Conservation (phyloP, 345 rosid genomes). For the Brassica carinata region DNA sequence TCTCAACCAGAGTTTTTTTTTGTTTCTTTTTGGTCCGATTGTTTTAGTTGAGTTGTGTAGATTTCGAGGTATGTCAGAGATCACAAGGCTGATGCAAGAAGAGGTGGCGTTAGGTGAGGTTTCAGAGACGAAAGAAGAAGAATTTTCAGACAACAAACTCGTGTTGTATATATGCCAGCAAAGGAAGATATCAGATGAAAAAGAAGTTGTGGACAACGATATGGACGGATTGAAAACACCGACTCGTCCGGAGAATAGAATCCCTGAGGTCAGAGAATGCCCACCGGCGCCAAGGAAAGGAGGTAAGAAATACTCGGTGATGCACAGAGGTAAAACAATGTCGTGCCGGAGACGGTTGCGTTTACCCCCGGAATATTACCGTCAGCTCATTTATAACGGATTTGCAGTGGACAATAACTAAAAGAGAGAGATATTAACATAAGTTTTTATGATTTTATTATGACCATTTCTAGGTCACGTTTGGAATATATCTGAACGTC, state of each 20-base stretch:
- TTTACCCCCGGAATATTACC: conserved; percentile 19
- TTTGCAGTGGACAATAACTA: conserved; percentile 30
- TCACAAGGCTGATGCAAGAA: conserved; percentile 7
- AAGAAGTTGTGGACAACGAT: conserved; percentile 2
- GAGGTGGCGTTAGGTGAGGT: conserved; percentile 8
- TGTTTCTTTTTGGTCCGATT: not conserved
- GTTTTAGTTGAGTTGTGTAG: conserved; percentile 6
- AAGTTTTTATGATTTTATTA: conserved; percentile 4
- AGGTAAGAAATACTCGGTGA: not conserved
- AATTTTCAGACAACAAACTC: conserved; percentile 10
- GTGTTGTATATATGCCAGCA: conserved; percentile 13
- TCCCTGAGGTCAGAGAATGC: conserved; percentile 32
- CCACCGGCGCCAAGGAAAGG: conserved; percentile 36
- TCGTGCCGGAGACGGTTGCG: conserved; percentile 33
- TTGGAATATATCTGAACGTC: conserved; percentile 40
- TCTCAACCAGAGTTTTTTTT: conserved; percentile 1
- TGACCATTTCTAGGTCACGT: conserved; percentile 30
- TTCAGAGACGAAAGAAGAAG: conserved; percentile 8
- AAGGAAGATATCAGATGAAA: conserved; percentile 33
- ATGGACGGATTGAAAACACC: conserved; percentile 40
- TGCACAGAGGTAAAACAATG: conserved; percentile 1
- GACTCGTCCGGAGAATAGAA: conserved; percentile 38
- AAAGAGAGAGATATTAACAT: not conserved
- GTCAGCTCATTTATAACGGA: conserved; percentile 23
- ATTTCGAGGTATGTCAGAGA: conserved; percentile 13